A percentile compares a stretch with the other conserved stretches of the same genome.
Conservation (phyloP, 768 basidiomycete species). For the Boletus sp. region DNA sequence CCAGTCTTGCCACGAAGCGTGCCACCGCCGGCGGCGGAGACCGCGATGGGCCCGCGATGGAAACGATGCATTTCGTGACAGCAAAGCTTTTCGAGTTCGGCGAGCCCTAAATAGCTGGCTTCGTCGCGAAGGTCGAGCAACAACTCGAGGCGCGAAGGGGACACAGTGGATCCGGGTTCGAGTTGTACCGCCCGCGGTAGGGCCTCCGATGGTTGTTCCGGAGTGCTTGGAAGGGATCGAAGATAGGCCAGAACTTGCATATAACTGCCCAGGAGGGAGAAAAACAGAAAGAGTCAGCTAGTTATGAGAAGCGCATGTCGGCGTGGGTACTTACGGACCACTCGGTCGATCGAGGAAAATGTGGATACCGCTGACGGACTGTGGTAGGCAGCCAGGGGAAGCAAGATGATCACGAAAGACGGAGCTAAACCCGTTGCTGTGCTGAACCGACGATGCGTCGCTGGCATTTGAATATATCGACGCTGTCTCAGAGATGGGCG, state of each 20-base stretch:
- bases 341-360: conserved; percentile 81
- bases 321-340: conserved; percentile 58
- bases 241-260: conserved; percentile 69
- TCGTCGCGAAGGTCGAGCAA: conserved; percentile 80
- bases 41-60: conserved; percentile 37
- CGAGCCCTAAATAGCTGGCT: conserved; percentile 70
- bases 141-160: conserved; percentile 53
- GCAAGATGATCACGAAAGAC: conserved; percentile 63
- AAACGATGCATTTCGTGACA: conserved; percentile 59
- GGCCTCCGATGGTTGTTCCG: conserved; percentile 43
- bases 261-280: conserved; percentile 46
- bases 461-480: conserved; percentile 57
- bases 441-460: conserved; percentile 27
- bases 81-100: conserved; percentile 63
- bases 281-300: neutral
- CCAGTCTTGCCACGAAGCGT: conserved; percentile 41
- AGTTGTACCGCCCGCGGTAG: conserved; percentile 64
- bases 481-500: conserved; percentile 44
- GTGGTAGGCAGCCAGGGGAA: conserved; percentile 53
- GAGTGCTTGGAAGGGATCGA: conserved; percentile 49
- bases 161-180: conserved; percentile 43
- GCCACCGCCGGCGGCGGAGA: conserved; percentile 39
- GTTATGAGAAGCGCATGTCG: neutral
- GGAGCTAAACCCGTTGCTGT: conserved; percentile 39
- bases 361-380: conserved; percentile 51